A percentile compares a stretch with the other conserved stretches of the same genome.
These are phyloP conservation scores for Pulveroboletus ravenelii DNA, from an alignment of 768 basidiomycete species.

Conservation along the genomic window DNA sequence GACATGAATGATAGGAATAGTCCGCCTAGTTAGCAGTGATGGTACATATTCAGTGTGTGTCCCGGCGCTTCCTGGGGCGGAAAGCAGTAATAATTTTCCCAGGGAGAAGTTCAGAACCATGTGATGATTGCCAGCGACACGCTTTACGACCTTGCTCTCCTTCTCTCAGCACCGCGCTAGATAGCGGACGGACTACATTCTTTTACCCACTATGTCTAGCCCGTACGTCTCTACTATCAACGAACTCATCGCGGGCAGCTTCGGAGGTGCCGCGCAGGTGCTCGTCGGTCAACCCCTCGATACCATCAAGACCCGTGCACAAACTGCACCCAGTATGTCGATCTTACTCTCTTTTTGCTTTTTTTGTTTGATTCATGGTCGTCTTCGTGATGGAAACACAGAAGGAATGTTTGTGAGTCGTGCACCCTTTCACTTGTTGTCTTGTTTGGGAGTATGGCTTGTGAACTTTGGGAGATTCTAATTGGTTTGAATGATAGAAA, in stretches of 20 bases:
- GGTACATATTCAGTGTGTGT: not conserved
- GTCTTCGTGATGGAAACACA: conserved; percentile 26
- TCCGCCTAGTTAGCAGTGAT: not conserved
- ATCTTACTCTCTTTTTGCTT: not conserved
- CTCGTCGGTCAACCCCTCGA: conserved; percentile 91
- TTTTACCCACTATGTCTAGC: conserved; percentile 13
- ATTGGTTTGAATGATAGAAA: conserved; percentile 46
- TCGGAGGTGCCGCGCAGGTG: conserved; percentile 93
- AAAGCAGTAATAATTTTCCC: not conserved
- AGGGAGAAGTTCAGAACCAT: not conserved
- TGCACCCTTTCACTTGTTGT: conserved; percentile 18
- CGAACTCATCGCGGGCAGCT: conserved; percentile 82
- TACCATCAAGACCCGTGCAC: conserved; percentile 84
- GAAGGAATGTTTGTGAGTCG: conserved; percentile 87
- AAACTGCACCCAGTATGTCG: conserved; percentile 74
- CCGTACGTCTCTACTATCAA: conserved; percentile 57
- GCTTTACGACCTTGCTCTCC: not conserved
- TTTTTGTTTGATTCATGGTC: not conserved
- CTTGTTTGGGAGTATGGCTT: not conserved
- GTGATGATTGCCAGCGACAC: conserved; percentile 5
- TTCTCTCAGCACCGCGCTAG: not conserved
- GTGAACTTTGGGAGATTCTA: not conserved
- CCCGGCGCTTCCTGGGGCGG: too few species aligned
- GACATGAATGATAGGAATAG: not conserved
- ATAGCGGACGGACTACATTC: not conserved